These are phyloP conservation scores for Dianthus caryophyllus DNA, from an alignment of 148 eudicot species.

Conservation along the genomic window DNA sequence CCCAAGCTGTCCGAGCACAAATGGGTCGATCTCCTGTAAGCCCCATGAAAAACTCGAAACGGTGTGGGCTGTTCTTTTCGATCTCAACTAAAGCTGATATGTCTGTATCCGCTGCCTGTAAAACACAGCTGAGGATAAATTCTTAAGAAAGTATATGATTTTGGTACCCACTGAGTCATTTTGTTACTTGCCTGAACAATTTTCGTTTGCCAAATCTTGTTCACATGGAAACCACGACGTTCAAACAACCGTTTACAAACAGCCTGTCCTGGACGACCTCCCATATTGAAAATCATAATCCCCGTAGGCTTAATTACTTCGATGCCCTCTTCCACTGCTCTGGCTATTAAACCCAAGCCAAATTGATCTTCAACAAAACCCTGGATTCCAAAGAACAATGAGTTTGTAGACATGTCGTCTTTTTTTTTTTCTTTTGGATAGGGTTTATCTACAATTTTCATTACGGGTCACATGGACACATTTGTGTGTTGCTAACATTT, in stretches of 20 bases:
- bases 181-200: constrained; percentile 63
- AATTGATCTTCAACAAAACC: constrained; percentile 99
- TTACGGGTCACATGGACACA: not conserved
- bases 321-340: constrained; percentile 98
- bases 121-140: constrained; percentile 24
- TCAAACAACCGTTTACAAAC: constrained; percentile 96
- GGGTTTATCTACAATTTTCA: no score
- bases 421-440: no score
- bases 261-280: constrained; percentile 99
- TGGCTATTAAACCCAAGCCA: constrained; percentile 91
- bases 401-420: no score
- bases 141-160: constrained; percentile 1
- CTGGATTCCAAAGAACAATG: constrained; percentile 39
- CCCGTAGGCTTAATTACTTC: constrained; percentile 89
- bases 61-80: constrained; percentile 94
- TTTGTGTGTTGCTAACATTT: not conserved
- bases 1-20: constrained; percentile 99
- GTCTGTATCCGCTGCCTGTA: constrained; percentile 96
- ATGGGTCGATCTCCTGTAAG: constrained; percentile 89
- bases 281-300: constrained; percentile 96
- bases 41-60: constrained; percentile 99
- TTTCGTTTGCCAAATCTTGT: constrained; percentile 97
- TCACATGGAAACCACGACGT: constrained; percentile 85
- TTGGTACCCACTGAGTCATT: constrained; percentile 1
- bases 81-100: constrained; percentile 93